These are phyloP conservation scores for Teratosphaeria pseudoeucalypti DNA, from an alignment of 2,329 filamentous ascomycete genomes.

Conservation along the genomic window DNA sequence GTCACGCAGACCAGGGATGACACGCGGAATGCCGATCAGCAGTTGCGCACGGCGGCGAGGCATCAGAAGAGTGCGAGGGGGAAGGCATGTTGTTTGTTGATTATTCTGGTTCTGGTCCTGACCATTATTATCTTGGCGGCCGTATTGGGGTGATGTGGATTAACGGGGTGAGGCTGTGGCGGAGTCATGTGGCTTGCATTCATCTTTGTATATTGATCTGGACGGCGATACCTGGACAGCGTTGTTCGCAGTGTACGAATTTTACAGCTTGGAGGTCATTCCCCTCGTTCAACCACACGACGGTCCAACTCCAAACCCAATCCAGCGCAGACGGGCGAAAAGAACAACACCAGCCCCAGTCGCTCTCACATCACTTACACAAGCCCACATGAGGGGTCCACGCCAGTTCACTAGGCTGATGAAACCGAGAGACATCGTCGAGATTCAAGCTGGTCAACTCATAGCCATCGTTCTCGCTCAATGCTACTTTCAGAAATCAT, in stretches of 20 bases:
- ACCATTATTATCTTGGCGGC: slow-evolving; percentile 84
- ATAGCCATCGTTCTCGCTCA: too few relatives aligned
- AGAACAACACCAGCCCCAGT: too few relatives aligned
- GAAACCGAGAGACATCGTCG: too few relatives aligned
- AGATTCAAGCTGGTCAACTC: too few relatives aligned
- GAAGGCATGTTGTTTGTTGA: slow-evolving; percentile 83
- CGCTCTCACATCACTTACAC: too few relatives aligned
- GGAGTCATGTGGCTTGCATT: neutral
- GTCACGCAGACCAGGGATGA: slow-evolving; percentile 73
- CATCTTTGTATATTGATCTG: neutral
- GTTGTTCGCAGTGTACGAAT: neutral
- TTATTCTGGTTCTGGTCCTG: slow-evolving; percentile 81
- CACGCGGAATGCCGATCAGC: slow-evolving; percentile 73
- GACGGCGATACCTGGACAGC: neutral
- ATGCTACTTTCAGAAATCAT: too few relatives aligned
- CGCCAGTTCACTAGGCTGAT: too few relatives aligned
- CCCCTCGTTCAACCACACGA: too few relatives aligned
- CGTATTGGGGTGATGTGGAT: slow-evolving; percentile 51
- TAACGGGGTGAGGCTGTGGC: neutral
- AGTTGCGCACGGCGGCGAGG: slow-evolving; percentile 73
- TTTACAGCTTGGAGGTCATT: too few relatives aligned
- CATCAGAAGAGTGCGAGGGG: slow-evolving; percentile 94
- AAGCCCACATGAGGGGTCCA: too few relatives aligned
- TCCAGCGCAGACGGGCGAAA: too few relatives aligned
- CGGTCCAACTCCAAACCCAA: too few relatives aligned